phyloP scores from a whole-genome alignment of 208 protist species.

The Lotmaria passim region DNA sequence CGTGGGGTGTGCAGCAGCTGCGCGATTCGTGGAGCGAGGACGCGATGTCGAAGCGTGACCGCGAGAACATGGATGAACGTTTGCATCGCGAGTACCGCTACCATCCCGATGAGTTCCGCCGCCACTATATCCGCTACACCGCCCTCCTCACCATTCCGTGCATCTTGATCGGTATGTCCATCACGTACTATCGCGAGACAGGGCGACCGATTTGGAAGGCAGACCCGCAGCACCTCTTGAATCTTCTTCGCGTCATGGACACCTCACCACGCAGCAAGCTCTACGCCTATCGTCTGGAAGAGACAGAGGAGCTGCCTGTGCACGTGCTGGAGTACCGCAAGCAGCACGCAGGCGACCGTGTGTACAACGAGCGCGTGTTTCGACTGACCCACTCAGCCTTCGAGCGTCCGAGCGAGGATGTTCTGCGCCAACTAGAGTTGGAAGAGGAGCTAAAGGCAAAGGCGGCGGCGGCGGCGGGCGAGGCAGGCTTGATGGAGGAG shows the following conservation, averaged over 20 bases:
- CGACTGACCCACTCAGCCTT: constrained; percentile 49
- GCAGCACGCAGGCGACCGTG: constrained; percentile 38
- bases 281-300: constrained; percentile 61
- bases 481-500: not conserved
- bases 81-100: constrained; percentile 88
- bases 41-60: constrained; percentile 77
- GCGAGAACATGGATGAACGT: constrained; percentile 79
- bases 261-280: constrained; percentile 79
- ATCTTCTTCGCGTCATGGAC: constrained; percentile 65
- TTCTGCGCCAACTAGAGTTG: constrained; percentile 40
- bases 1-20: constrained; percentile 84
- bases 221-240: constrained; percentile 75
- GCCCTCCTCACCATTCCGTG: constrained; percentile 55
- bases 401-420: constrained; percentile 35
- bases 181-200: constrained; percentile 64
- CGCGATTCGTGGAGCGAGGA: constrained; percentile 86
- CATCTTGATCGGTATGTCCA: constrained; percentile 40
- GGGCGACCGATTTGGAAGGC: constrained; percentile 66
- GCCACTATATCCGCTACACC: constrained; percentile 57
- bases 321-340: constrained; percentile 61
- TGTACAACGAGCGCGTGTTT: constrained; percentile 42
- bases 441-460: constrained; percentile 14
- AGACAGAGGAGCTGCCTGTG: constrained; percentile 54
- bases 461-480: not conserved
- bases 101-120: constrained; percentile 79